A percentile compares a stretch with the other conserved stretches of the same genome.
These are phyloP conservation scores for Paxillus involutus DNA, from an alignment of 768 basidiomycete species.

Conservation along the genomic window DNA sequence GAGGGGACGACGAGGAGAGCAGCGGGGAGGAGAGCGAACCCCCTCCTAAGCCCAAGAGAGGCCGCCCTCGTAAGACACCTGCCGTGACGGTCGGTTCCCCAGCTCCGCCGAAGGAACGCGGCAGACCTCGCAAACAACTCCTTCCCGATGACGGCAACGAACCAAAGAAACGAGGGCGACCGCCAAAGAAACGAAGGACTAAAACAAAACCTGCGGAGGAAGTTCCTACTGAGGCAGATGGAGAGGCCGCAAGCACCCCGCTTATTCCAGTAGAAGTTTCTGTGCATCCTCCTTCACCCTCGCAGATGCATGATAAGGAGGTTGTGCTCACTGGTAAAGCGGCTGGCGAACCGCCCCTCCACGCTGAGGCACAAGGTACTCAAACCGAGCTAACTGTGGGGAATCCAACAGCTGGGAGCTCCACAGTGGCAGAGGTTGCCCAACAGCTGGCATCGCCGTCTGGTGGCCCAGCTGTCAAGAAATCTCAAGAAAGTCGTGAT, in stretches of 20 bases:
- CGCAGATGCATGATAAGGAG: neutral
- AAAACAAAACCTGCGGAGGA: constrained; percentile 1
- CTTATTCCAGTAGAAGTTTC: neutral
- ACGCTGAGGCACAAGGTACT: neutral
- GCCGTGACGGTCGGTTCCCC: constrained; percentile 3
- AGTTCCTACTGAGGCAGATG: neutral
- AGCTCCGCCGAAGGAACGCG: constrained; percentile 33
- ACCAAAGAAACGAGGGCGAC: constrained; percentile 40
- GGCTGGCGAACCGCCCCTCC: neutral
- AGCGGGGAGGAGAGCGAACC: constrained; percentile 18
- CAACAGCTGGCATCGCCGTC: neutral
- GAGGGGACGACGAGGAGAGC: constrained; percentile 23
- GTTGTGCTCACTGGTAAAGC: neutral
- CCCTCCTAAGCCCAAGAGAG: constrained; percentile 44
- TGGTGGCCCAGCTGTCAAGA: neutral
- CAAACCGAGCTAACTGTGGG: neutral
- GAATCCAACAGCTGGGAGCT: neutral
- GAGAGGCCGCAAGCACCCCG: neutral
- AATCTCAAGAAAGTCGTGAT: neutral
- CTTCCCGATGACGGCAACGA: constrained; percentile 3
- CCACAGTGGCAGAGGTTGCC: neutral
- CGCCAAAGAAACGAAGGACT: constrained; percentile 21
- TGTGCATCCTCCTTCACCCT: neutral
- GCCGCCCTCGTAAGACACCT: constrained; percentile 50
- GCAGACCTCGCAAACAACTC: constrained; percentile 32